phyloP scores from a whole-genome alignment of 1,139 yeast genomes.

The Hyphopichia wangnamkhiaoensis region DNA sequence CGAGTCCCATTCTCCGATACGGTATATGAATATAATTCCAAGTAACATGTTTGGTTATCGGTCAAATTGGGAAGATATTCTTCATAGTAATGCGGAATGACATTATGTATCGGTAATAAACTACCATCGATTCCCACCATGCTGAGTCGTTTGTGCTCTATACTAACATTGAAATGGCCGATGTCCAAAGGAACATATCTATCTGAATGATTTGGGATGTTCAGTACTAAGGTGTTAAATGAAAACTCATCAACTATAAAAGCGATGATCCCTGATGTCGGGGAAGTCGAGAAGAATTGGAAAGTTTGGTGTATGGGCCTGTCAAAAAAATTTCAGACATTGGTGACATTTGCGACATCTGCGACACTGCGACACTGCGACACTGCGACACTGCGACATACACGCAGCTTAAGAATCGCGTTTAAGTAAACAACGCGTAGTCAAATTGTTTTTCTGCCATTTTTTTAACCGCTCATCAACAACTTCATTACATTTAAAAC shows the following conservation, averaged over 20 bases:
- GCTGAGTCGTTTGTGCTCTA: no score
- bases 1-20: not conserved
- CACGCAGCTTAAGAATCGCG: not conserved
- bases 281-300: no score
- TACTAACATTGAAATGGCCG: no score
- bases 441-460: not conserved
- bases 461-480: not conserved
- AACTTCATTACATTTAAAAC: not conserved
- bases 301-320: no score
- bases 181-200: no score
- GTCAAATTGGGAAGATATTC: not conserved
- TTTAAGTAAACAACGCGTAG: slow-evolving; percentile 1
- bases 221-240: no score
- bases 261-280: no score
- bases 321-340: no score
- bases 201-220: no score
- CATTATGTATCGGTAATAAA: not conserved
- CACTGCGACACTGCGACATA: not conserved
- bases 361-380: no score
- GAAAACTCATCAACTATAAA: no score
- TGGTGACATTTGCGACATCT: not conserved
- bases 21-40: not conserved
- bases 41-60: slow-evolving; percentile 1
- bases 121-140: no score
- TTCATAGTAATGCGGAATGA: slow-evolving; percentile 1